These are phyloP conservation scores for Colletotrichum tropicale DNA, from an alignment of 2,329 filamentous ascomycete species.

Conservation along the genomic window DNA sequence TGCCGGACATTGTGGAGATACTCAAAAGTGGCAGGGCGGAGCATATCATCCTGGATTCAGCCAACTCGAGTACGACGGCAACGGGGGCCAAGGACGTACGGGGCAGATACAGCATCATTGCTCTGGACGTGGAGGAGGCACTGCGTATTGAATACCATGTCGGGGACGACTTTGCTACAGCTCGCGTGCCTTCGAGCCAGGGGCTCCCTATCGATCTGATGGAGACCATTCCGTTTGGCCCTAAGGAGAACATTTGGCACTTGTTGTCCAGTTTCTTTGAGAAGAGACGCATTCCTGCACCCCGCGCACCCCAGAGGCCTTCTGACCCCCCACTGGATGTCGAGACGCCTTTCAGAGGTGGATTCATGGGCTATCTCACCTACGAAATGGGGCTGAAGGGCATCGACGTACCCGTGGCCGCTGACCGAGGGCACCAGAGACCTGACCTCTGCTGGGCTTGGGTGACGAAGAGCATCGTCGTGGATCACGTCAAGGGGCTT, in stretches of 20 bases:
- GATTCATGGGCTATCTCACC: conserved; percentile 82
- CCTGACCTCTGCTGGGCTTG: conserved; percentile 80
- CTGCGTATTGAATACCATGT: conserved; percentile 62
- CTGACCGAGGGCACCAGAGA: conserved; percentile 42
- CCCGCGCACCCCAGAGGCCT: background rate
- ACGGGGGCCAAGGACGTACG: conserved; percentile 46
- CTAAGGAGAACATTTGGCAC: conserved; percentile 49
- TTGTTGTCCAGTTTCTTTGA: conserved; percentile 51
- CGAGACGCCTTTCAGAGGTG: conserved; percentile 72
- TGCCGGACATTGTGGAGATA: conserved; percentile 60
- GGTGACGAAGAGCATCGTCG: conserved; percentile 76
- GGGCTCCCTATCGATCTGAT: conserved; percentile 20
- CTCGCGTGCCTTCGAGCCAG: conserved; percentile 23
- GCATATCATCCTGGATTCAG: conserved; percentile 64
- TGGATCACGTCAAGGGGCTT: conserved; percentile 70
- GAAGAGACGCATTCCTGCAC: conserved; percentile 25
- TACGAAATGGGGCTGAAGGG: conserved; percentile 80
- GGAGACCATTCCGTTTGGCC: conserved; percentile 31
- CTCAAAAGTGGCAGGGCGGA: conserved; percentile 46
- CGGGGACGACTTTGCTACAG: conserved; percentile 45
- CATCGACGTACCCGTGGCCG: conserved; percentile 49
- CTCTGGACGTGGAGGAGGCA: conserved; percentile 63
- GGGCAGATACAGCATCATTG: conserved; percentile 77
- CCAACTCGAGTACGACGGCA: conserved; percentile 54
- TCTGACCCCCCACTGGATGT: background rate